Conservation (phyloP, 352 stramenopile genomes). For the Thraustochytrium striatum region DNA sequence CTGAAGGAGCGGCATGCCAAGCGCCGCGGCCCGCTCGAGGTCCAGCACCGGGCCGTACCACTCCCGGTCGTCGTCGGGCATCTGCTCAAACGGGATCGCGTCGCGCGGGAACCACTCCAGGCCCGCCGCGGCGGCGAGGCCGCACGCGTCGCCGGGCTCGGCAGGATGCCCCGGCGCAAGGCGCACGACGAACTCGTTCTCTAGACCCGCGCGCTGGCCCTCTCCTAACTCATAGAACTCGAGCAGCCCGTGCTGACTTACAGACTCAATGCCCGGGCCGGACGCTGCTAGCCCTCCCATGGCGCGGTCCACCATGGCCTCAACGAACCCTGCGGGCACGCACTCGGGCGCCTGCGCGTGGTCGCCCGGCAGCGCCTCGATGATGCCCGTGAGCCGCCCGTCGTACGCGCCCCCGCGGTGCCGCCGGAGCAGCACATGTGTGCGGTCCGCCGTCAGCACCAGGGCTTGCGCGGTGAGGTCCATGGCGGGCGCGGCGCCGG, state of each 20-base stretch:
- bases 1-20: neutral
- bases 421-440: neutral
- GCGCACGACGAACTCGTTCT: conserved; percentile 27
- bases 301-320: neutral
- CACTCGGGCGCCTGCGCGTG: neutral
- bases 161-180: too few relatives aligned
- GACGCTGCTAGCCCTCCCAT: neutral
- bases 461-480: neutral
- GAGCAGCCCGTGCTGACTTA: neutral
- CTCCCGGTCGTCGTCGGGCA: conserved; percentile 16
- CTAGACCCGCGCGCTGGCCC: neutral
- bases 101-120: conserved; percentile 6
- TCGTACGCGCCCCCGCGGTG: neutral
- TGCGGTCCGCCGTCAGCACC: neutral
- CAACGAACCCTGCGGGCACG: too few relatives aligned
- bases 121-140: neutral
- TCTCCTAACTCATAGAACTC: conserved; percentile 1
- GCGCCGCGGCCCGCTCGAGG: neutral
- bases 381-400: conserved; percentile 5
- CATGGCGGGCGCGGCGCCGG: neutral
- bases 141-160: neutral
- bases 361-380: neutral
- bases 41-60: conserved; percentile 16
- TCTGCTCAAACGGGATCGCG: neutral
- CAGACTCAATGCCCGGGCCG: neutral